Base-by-base conservation (phyloP, 1,284 basidiomycete genomes). In the Naganishia liquefaciens region DNA sequence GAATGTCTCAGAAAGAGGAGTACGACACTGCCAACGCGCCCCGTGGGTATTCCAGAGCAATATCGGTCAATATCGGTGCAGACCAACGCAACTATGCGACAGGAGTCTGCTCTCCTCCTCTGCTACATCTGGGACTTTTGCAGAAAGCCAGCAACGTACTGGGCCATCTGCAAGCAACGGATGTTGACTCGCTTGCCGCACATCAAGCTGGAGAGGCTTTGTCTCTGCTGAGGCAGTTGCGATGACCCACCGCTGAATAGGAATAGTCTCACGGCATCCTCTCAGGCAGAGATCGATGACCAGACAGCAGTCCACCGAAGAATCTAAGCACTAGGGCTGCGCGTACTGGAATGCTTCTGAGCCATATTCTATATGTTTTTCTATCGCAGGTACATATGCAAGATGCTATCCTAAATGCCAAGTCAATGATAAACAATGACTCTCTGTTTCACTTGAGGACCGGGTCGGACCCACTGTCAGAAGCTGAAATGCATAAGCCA, bases 161-260 rank as follows among this genome's bases (percentile, higher is more conserved):
- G 52, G 81, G 82, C 1, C 94, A 94, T 73, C 80, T 93, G 39
- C 80, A 85, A 33, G 80, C 81, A 15, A 88, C 86, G 57, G 92
- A 95, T 74, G 82, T 81, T 66, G 92, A 95, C 72, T 79, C 76
- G 53, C 80, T 90, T 25, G 88, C 88, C 33, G 82, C 87, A 55
- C 84, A 87, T 21, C 91, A 93, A 86, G 90, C 92, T 6, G 83
- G 83, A 65, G 90, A 93, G 75, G 84, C 86, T 5, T 75, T 79
- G 4, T 21, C 50, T 21, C 42, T 64, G 23, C 50, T 64, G 13
- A 28, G 40, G 21, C 63, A 54, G 25, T 40, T 62, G 33, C 58
- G 46, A 13, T 52, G 39, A 47, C 47, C 50, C 25, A 25, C 51
- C 5, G 30, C 19, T 30, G 55, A 30, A 40, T 1, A 9, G 15